These are phyloP conservation scores for Trametopsis cervina DNA, from an alignment of 768 basidiomycete species.

Conservation along the genomic window DNA sequence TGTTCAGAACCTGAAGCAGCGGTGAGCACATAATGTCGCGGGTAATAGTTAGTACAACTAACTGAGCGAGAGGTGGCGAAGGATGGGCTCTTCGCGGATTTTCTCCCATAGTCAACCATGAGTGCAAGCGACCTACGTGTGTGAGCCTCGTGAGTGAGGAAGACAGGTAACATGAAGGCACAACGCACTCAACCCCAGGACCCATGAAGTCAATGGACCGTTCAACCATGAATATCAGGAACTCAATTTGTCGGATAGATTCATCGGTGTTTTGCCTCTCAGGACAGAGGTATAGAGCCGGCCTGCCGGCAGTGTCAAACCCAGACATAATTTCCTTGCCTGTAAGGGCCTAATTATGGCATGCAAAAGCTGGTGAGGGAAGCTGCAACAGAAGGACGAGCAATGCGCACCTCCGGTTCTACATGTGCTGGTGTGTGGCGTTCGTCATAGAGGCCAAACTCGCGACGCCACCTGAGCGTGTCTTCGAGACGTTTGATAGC, in stretches of 20 bases:
- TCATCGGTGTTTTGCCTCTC: slow-evolving; percentile 76
- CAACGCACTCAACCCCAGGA: slow-evolving; percentile 70
- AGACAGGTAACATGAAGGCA: neutral
- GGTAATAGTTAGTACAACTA: slow-evolving; percentile 8
- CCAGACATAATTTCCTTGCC: slow-evolving; percentile 81
- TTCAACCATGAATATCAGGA: slow-evolving; percentile 73
- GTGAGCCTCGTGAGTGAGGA: neutral
- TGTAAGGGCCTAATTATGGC: slow-evolving; percentile 52
- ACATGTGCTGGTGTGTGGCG: slow-evolving; percentile 52
- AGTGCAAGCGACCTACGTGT: slow-evolving; percentile 51
- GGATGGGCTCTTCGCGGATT: slow-evolving; percentile 57
- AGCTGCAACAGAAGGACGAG: too few species aligned
- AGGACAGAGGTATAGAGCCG: slow-evolving; percentile 62
- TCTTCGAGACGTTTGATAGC: slow-evolving; percentile 62
- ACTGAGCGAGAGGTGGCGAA: slow-evolving; percentile 32
- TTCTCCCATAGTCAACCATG: slow-evolving; percentile 63
- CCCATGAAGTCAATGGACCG: slow-evolving; percentile 70
- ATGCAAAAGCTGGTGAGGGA: neutral
- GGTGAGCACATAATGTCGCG: neutral
- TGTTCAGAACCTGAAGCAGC: slow-evolving; percentile 29
- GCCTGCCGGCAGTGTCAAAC: slow-evolving; percentile 59
- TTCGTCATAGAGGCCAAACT: slow-evolving; percentile 62
- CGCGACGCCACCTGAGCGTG: slow-evolving; percentile 75
- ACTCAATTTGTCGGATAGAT: slow-evolving; percentile 60
- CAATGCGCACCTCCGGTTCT: slow-evolving; percentile 59